A percentile compares a stretch with the other conserved stretches of the same genome.
phyloP scores from a whole-genome alignment of 345 rosid species.

The Salix viminalis region DNA sequence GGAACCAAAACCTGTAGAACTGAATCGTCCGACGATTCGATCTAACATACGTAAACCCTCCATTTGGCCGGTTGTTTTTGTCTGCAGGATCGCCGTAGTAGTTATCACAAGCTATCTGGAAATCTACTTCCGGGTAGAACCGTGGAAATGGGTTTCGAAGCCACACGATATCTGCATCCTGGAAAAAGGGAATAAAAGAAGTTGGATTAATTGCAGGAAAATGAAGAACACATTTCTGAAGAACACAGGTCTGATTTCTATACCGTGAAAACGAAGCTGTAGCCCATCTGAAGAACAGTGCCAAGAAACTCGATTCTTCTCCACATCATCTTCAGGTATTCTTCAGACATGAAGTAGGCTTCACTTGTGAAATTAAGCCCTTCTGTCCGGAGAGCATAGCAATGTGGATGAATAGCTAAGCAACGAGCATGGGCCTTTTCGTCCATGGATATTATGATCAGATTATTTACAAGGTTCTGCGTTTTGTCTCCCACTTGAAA shows the following conservation, averaged over 20 bases:
- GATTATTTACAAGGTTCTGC: slow-evolving; percentile 34
- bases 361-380: slow-evolving; percentile 42
- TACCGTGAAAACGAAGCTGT: slow-evolving; percentile 66
- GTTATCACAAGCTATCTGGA: slow-evolving; percentile 77
- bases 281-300: slow-evolving; percentile 50
- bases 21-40: slow-evolving; percentile 48
- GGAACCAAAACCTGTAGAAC: slow-evolving; percentile 72
- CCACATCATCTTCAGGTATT: slow-evolving; percentile 73
- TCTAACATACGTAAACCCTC: slow-evolving; percentile 62
- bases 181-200: neutral
- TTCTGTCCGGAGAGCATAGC: slow-evolving; percentile 30
- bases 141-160: slow-evolving; percentile 65
- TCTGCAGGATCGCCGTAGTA: slow-evolving; percentile 40
- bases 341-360: slow-evolving; percentile 48
- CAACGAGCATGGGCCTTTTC: slow-evolving; percentile 49
- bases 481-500: slow-evolving; percentile 49
- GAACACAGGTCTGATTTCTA: neutral
- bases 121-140: slow-evolving; percentile 52
- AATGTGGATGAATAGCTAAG: slow-evolving; percentile 38
- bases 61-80: slow-evolving; percentile 48
- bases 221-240: neutral
- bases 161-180: slow-evolving; percentile 91
- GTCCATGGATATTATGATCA: slow-evolving; percentile 53
- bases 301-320: slow-evolving; percentile 45
- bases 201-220: neutral